Conservation (phyloP, 257 asterid species). For the Eucommia ulmoides region DNA sequence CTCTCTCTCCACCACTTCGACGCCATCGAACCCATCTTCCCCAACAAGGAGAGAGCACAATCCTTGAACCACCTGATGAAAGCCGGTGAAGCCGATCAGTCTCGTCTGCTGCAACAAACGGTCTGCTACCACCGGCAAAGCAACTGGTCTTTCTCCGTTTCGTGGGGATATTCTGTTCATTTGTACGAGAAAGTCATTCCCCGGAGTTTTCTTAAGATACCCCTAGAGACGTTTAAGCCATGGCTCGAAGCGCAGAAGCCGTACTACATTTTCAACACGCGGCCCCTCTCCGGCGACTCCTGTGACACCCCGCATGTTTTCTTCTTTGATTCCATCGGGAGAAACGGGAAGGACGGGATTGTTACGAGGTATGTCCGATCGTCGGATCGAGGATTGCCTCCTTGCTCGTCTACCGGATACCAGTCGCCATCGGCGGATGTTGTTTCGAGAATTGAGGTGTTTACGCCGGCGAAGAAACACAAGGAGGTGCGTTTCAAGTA, state of each 20-base stretch:
- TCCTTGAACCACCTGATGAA: slow-evolving; percentile 59
- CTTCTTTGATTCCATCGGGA: background rate
- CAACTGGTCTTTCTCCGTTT: slow-evolving; percentile 48
- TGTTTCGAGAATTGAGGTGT: no score
- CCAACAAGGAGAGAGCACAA: slow-evolving; percentile 29
- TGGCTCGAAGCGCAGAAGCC: background rate
- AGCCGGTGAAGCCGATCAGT: slow-evolving; percentile 51
- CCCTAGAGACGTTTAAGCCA: background rate
- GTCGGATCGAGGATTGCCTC: no score
- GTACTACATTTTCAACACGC: background rate
- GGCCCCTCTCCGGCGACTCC: background rate
- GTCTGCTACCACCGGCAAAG: slow-evolving; percentile 29
- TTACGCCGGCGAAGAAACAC: no score
- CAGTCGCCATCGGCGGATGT: no score
- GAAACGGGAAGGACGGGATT: background rate
- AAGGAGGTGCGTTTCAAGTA: no score
- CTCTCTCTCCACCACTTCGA: slow-evolving; percentile 59
- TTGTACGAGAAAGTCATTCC: slow-evolving; percentile 40
- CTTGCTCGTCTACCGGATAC: no score
- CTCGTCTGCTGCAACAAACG: slow-evolving; percentile 63
- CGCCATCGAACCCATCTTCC: slow-evolving; percentile 45
- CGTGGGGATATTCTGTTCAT: slow-evolving; percentile 59
- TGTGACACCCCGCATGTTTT: background rate
- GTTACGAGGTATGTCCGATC: background rate
- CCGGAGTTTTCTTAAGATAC: slow-evolving; percentile 18